Base-by-base conservation (phyloP, 352 stramenopile species). In the Pythium vanterpoolii region DNA sequence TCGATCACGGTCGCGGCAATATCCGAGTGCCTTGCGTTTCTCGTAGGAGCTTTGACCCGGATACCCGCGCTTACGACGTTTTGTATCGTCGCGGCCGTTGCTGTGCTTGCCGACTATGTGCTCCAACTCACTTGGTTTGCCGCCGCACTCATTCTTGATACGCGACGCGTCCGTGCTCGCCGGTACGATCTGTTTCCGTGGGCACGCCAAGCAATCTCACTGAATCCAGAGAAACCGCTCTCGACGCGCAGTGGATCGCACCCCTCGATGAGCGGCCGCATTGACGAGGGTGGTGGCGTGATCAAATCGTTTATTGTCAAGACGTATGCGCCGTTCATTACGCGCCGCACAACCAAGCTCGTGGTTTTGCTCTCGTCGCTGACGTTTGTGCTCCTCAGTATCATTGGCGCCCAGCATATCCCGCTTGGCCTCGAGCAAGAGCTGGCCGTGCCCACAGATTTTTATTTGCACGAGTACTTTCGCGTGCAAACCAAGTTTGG, bases 391-490 rank as follows among this genome's bases (percentile, higher is more conserved):
- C 58, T 58, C 3, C 52, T 89, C 0, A 93, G 87, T 55, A 56
- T 73, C 13, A 71, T 88, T 26, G 86, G 79, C 10, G 78, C 77
- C 2, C 67, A 52, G 0, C 65, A 88, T n/a, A 69, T 96, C n/a
- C 76, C 74, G 21, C 72, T 97, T 27, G 89, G 89, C 5, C 74
- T 97, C 4, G 83, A 96, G 52, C 89, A 96, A 71, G 81, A 95
- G 56, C 73, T 96, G 48, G 89, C 87, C 0, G 79, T 96, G 13
- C 89, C 89, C 6, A 84, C 79, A 0, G 83, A 96, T 47, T 96
- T 92, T 42, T 96, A 96, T 48, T 64, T 97, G 8, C 84, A 96
- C 55, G 79, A 89, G 31, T 97, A 96, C 56, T 97, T 96, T 60
- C 66, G 91, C 38, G 77, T 79, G 30, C 86, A 97, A 61, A 93